These are phyloP conservation scores for Mucor circinelloides DNA, from an alignment of 371 early-diverging fungal genomes.

Conservation along the genomic window DNA sequence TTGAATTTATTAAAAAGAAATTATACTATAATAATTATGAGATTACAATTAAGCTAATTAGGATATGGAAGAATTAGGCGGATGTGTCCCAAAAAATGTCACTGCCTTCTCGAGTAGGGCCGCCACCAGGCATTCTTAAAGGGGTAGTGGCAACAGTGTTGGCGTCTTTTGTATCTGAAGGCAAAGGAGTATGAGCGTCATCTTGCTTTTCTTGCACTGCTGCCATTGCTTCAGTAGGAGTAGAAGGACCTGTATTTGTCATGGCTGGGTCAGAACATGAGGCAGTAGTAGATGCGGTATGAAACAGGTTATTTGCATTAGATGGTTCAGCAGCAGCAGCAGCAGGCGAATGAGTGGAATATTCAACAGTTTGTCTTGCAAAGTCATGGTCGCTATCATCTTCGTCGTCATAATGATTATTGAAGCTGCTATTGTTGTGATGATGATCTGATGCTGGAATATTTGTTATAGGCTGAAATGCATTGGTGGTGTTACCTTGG, in stretches of 20 bases:
- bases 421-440: background rate
- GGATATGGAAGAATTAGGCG: background rate
- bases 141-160: background rate
- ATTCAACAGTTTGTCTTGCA: slow-evolving; percentile 7
- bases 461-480: slow-evolving; percentile 5
- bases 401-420: background rate
- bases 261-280: background rate
- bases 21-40: background rate
- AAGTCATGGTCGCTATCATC: background rate
- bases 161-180: background rate
- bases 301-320: background rate
- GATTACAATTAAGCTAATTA: background rate
- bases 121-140: background rate
- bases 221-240: background rate
- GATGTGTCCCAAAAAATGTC: slow-evolving; percentile 17
- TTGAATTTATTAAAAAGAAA: too few species aligned
- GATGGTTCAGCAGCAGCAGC: background rate
- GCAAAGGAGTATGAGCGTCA: background rate
- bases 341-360: slow-evolving; percentile 10
- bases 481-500: background rate
- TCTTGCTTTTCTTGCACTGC: background rate
- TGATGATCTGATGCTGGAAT: background rate
- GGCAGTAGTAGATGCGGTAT: background rate
- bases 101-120: slow-evolving; percentile 19
- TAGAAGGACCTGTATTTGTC: background rate